Evolutionary conservation across 2,329 filamentous ascomycete genomes (phyloP).

Genomic region (Tolypocladium inflatum): DNA sequence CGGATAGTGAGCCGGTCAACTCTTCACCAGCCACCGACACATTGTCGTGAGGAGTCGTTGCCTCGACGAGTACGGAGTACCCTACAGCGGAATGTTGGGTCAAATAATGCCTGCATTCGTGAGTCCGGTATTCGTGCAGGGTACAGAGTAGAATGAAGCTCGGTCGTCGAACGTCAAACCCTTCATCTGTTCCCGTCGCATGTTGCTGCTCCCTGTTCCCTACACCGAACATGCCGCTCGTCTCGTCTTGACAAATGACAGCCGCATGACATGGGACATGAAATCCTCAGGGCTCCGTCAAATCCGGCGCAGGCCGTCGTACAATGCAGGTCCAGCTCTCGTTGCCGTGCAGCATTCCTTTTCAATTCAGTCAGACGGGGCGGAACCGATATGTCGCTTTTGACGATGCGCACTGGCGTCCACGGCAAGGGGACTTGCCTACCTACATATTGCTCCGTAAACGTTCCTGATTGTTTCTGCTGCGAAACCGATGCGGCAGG

Average conservation of each 20-base stretch:
- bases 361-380: background rate
- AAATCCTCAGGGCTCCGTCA: background rate
- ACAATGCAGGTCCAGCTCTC: background rate
- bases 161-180: background rate
- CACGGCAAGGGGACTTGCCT: background rate
- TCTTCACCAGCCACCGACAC: background rate
- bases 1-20: background rate
- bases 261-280: background rate
- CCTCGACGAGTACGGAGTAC: too few relatives aligned
- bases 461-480: background rate
- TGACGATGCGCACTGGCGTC: background rate
- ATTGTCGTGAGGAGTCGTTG: background rate
- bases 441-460: background rate
- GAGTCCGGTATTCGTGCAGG: background rate
- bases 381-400: background rate
- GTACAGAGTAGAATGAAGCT: background rate
- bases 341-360: background rate
- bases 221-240: background rate
- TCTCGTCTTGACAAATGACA: background rate
- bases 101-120: background rate
- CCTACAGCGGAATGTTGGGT: background rate
- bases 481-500: background rate
- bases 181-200: background rate
- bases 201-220: background rate
- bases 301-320: background rate